Conservation (phyloP, 208 protist species). For the Novymonas esmeraldas region DNA sequence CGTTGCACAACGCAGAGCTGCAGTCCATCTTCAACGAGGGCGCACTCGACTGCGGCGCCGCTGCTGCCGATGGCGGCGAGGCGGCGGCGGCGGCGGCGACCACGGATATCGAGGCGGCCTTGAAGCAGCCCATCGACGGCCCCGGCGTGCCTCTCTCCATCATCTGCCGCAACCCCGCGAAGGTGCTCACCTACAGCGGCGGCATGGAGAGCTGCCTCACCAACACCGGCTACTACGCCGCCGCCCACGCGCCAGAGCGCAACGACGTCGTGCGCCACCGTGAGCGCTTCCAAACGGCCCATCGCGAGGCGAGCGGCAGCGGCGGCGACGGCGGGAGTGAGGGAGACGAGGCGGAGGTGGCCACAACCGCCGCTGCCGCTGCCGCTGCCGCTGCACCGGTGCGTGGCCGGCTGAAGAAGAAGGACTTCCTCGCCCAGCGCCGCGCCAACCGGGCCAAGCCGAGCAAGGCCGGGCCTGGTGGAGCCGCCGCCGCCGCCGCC, state of each 20-base stretch:
- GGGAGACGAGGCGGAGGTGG: constrained; percentile 6
- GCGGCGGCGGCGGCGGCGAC: not conserved
- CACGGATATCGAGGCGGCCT: constrained; percentile 19
- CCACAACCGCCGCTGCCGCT: no score
- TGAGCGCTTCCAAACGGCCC: constrained; percentile 43
- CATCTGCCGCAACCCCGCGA: constrained; percentile 42
- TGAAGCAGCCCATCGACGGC: constrained; percentile 44
- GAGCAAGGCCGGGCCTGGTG: constrained; percentile 46
- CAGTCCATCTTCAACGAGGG: constrained; percentile 44
- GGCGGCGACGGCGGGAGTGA: constrained; percentile 1
- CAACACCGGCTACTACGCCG: constrained; percentile 88
- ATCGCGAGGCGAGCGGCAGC: not conserved
- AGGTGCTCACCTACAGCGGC: constrained; percentile 69
- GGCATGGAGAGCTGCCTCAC: constrained; percentile 87
- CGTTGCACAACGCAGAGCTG: constrained; percentile 35
- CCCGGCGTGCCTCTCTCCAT: constrained; percentile 66
- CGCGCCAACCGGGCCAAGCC: constrained; percentile 47
- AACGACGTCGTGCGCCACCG: constrained; percentile 71
- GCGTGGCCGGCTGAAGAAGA: constrained; percentile 72
- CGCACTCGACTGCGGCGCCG: constrained; percentile 32
- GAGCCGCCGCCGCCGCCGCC: no score
- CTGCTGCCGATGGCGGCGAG: not conserved
- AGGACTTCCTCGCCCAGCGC: constrained; percentile 75
- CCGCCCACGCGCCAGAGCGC: constrained; percentile 56
- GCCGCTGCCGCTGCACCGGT: constrained; percentile 13